Conservation (phyloP, 352 stramenopile species). For the Pythium dissimile region DNA sequence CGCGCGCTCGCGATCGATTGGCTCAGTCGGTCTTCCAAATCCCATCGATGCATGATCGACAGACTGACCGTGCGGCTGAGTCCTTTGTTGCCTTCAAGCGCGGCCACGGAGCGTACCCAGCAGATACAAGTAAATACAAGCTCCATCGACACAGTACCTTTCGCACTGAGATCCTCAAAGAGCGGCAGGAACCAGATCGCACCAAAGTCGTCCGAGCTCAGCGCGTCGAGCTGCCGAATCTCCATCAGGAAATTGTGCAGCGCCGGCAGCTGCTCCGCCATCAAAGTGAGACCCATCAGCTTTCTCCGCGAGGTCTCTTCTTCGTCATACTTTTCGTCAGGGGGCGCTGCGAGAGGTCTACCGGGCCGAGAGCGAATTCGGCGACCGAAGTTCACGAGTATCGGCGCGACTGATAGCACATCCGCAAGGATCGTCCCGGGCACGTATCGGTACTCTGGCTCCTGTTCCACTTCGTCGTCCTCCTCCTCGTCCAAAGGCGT, state of each 20-base stretch:
- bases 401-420: neutral
- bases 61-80: conserved; percentile 23
- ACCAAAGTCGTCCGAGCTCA: no score
- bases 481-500: neutral
- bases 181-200: conserved; percentile 13
- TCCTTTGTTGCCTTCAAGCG: conserved; percentile 23
- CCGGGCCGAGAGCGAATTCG: neutral
- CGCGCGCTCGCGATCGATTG: conserved; percentile 11
- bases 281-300: no score
- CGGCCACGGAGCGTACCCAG: conserved; percentile 29
- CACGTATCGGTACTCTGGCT: neutral
- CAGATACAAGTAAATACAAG: conserved; percentile 28
- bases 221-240: neutral
- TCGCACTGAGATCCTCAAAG: conserved; percentile 19
- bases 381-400: neutral
- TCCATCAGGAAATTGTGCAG: neutral
- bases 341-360: neutral
- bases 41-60: conserved; percentile 19
- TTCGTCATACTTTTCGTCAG: neutral
- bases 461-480: no score
- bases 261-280: neutral
- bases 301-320: no score
- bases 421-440: neutral
- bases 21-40: conserved; percentile 21
- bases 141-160: conserved; percentile 19